Evolutionary conservation across 176 grass and related monocot species (phyloP).

Genomic region (Aegilops speltoides): DNA sequence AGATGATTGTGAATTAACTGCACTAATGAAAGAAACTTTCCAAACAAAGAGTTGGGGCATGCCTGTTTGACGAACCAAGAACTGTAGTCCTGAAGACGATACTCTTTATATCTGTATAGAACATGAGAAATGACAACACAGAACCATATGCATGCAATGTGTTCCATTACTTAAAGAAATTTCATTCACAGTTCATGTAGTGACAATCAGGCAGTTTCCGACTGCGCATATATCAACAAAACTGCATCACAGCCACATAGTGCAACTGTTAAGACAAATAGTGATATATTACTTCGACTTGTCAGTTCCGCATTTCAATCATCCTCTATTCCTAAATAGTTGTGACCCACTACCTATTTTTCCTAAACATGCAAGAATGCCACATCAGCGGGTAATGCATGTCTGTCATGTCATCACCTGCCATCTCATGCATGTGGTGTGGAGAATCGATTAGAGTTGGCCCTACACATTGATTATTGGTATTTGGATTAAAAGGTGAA

Average conservation of each 20-base stretch:
- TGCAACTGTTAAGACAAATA: background rate
- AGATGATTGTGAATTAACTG: conserved; percentile 8
- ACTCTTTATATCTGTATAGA: conserved; percentile 81
- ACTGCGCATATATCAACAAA: background rate
- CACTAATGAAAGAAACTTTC: background rate
- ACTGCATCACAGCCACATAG: background rate
- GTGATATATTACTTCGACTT: background rate
- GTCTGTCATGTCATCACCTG: no score
- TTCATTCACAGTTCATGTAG: background rate
- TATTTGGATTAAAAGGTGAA: no score
- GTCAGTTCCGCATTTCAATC: background rate
- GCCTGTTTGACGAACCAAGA: conserved; percentile 97
- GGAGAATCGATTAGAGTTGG: no score
- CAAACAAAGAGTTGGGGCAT: conserved; percentile 15
- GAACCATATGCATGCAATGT: background rate
- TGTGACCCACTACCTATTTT: no score
- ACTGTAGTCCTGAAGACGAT: conserved; percentile 93
- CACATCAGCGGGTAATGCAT: no score
- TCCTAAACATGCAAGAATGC: no score
- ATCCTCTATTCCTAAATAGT: background rate
- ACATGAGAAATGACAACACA: conserved; percentile 12
- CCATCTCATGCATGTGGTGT: no score
- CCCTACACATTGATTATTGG: no score
- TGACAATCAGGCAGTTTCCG: background rate
- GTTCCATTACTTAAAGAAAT: background rate